phyloP scores from a whole-genome alignment of 257 asterid genomes.

The Ocimum tenuiflorum region DNA sequence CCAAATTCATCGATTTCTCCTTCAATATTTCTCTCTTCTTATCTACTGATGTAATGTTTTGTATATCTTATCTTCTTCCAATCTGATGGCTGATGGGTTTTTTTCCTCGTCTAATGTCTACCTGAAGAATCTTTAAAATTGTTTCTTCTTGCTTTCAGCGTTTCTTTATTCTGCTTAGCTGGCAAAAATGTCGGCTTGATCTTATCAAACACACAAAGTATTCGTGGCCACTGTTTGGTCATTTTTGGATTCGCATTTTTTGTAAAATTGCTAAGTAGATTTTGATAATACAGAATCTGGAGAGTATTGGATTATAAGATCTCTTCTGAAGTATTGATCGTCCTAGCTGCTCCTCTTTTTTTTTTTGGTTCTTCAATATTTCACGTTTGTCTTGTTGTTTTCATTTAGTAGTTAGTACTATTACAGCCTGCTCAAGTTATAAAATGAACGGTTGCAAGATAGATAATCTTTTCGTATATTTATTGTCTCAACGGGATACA shows the following conservation, averaged over 20 bases:
- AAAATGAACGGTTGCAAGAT: no score
- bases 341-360: not conserved
- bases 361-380: not conserved
- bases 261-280: not conserved
- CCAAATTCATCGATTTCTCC: not conserved
- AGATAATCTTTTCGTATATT: no score
- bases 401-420: not conserved
- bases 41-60: not conserved
- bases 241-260: slow-evolving; percentile 12
- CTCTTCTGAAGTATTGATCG: not conserved
- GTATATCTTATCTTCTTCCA: slow-evolving; percentile 14
- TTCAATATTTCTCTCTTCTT: not conserved
- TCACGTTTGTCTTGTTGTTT: not conserved
- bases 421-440: no score
- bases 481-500: no score
- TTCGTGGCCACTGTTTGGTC: slow-evolving; percentile 14
- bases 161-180: slow-evolving; percentile 24
- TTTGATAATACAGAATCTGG: not conserved
- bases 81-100: slow-evolving; percentile 18
- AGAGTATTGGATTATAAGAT: not conserved
- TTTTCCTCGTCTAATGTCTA: slow-evolving; percentile 13
- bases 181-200: slow-evolving; percentile 19
- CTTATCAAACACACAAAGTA: slow-evolving; percentile 11
- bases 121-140: slow-evolving; percentile 21
- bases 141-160: slow-evolving; percentile 16